phyloP scores from a whole-genome alignment of 2,329 filamentous ascomycete species.

The Phyllosticta capitalensis region DNA sequence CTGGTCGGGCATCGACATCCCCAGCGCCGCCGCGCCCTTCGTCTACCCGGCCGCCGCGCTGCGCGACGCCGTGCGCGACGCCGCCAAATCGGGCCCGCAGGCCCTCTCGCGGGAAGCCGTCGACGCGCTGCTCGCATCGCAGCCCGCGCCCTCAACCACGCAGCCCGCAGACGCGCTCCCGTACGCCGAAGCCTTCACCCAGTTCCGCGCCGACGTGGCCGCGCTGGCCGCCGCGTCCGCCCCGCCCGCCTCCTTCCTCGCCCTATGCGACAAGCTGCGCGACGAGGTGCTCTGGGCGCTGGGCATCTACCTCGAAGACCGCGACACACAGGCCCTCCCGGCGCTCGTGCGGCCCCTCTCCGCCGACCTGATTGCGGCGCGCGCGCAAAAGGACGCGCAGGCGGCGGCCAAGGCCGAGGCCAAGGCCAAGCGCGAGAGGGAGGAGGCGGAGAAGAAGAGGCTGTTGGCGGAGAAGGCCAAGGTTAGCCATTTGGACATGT shows the following conservation, averaged over 20 bases:
- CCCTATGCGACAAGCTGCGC: slow-evolving; percentile 69
- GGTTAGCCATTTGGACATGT: slow-evolving; percentile 50
- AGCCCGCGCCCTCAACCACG: slow-evolving; percentile 12
- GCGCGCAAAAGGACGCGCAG: slow-evolving; percentile 45
- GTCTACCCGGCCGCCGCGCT: slow-evolving; percentile 50
- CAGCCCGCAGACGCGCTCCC: slow-evolving; percentile 27
- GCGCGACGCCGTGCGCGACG: slow-evolving; percentile 48
- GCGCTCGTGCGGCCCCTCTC: slow-evolving; percentile 65
- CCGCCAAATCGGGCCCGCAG: slow-evolving; percentile 45
- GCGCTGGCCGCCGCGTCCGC: slow-evolving; percentile 39
- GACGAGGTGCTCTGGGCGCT: slow-evolving; percentile 73
- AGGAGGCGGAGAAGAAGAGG: slow-evolving; percentile 47
- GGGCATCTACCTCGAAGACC: slow-evolving; percentile 81
- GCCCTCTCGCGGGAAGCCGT: slow-evolving; percentile 23
- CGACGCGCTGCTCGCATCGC: slow-evolving; percentile 20
- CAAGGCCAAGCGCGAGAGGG: slow-evolving; percentile 46
- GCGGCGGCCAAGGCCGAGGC: slow-evolving; percentile 33
- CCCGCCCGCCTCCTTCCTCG: slow-evolving; percentile 62
- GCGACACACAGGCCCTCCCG: slow-evolving; percentile 48
- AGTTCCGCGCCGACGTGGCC: slow-evolving; percentile 53
- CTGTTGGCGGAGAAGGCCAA: slow-evolving; percentile 48
- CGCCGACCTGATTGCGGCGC: slow-evolving; percentile 42
- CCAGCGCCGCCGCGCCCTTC: slow-evolving; percentile 48
- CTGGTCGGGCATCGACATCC: slow-evolving; percentile 57
- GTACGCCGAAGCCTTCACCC: slow-evolving; percentile 41